A percentile compares a stretch with the other conserved stretches of the same genome.
Evolutionary conservation across 2,329 filamentous ascomycete genomes (phyloP).

Genomic region (Aureobasidium namibiae): DNA sequence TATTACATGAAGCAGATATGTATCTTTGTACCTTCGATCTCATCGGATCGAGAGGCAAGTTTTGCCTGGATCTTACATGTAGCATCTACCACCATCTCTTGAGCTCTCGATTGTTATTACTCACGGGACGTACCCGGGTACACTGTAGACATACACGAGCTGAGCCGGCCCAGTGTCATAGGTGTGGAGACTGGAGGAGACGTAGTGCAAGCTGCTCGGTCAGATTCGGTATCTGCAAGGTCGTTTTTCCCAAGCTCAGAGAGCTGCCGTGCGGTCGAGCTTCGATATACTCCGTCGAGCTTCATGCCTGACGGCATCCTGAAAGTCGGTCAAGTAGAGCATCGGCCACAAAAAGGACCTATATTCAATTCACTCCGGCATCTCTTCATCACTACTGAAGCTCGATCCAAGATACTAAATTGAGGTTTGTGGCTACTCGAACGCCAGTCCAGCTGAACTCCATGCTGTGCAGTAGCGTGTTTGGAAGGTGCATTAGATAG

Average conservation of each 20-base stretch:
- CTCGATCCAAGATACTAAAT: background rate
- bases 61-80: background rate
- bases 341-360: background rate
- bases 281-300: background rate
- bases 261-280: background rate
- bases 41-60: background rate
- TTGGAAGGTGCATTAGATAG: slow-evolving; percentile 4
- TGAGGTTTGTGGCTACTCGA: background rate
- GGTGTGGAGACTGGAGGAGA: background rate
- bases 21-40: background rate
- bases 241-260: background rate
- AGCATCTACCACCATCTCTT: background rate
- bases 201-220: no score
- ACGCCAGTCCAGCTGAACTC: background rate
- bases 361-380: background rate
- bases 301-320: background rate
- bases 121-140: background rate
- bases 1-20: background rate
- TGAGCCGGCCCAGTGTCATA: background rate
- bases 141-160: background rate
- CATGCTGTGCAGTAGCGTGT: slow-evolving; percentile 8
- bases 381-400: background rate
- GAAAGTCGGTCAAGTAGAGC: background rate
- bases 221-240: background rate
- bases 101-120: background rate